These are phyloP conservation scores for Hypomontagnella submonticulosa DNA, from an alignment of 495 filamentous ascomycete species.

Conservation along the genomic window DNA sequence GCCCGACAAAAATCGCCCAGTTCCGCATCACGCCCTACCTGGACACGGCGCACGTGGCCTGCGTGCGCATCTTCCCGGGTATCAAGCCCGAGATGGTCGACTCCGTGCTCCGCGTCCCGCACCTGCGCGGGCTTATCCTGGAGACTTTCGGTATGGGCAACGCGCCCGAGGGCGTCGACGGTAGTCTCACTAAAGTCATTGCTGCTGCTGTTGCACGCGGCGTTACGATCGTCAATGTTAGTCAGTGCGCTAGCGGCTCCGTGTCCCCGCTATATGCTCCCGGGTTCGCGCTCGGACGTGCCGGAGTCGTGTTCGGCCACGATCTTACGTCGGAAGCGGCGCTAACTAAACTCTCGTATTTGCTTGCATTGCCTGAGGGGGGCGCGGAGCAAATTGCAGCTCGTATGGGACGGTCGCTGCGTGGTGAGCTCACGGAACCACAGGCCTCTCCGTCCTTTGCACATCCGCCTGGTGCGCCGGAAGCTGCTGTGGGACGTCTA, in stretches of 20 bases:
- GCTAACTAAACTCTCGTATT: slow-evolving; percentile 90
- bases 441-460: slow-evolving; percentile 67
- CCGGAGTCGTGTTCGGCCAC: slow-evolving; percentile 90
- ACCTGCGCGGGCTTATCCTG: slow-evolving; percentile 83
- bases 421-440: slow-evolving; percentile 88
- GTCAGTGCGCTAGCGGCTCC: slow-evolving; percentile 88
- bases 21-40: slow-evolving; percentile 83
- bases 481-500: slow-evolving; percentile 54
- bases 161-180: slow-evolving; percentile 85
- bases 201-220: slow-evolving; percentile 79
- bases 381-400: slow-evolving; percentile 69
- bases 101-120: slow-evolving; percentile 80
- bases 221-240: slow-evolving; percentile 91
- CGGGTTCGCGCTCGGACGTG: slow-evolving; percentile 85
- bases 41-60: slow-evolving; percentile 90
- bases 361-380: slow-evolving; percentile 76
- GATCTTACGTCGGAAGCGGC: slow-evolving; percentile 96
- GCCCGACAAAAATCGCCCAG: slow-evolving; percentile 75
- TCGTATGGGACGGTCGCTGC: slow-evolving; percentile 78
- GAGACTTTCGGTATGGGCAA: slow-evolving; percentile 98
- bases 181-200: slow-evolving; percentile 83
- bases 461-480: slow-evolving; percentile 69
- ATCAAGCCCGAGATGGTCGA: slow-evolving; percentile 96
- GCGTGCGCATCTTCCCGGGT: slow-evolving; percentile 93
- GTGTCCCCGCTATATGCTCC: slow-evolving; percentile 93